Evolutionary conservation across 176 grass and related monocot genomes (phyloP).

Genomic region (Cymbopogon citratus): DNA sequence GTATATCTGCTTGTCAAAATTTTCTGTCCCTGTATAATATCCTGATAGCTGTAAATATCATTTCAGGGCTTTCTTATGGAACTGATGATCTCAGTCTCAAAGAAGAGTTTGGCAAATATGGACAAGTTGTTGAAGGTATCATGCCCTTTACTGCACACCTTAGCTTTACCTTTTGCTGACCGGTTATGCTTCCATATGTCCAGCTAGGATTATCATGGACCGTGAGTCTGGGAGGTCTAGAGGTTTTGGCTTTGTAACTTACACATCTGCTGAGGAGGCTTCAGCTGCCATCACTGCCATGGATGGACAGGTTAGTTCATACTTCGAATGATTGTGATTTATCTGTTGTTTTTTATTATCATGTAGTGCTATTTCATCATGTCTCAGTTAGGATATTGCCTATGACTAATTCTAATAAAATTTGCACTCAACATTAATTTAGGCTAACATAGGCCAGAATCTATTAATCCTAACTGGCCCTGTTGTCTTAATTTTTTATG

Average conservation of each 20-base stretch:
- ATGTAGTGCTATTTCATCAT: neutral
- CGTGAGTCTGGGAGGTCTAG: constrained; percentile 83
- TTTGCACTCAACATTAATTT: neutral
- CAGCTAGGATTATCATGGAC: constrained; percentile 84
- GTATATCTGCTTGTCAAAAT: neutral
- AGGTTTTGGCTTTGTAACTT: constrained; percentile 96
- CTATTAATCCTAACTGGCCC: neutral
- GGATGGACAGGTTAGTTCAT: constrained; percentile 65
- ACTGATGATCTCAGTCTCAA: constrained; percentile 58
- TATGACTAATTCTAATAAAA: neutral
- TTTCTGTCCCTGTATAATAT: neutral
- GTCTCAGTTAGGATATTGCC: neutral
- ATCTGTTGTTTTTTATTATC: neutral
- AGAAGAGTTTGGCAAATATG: constrained; percentile 63
- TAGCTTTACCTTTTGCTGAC: neutral
- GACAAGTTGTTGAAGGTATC: constrained; percentile 73
- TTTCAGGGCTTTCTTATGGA: constrained; percentile 66
- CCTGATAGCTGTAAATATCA: neutral
- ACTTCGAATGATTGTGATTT: neutral
- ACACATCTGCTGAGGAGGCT: constrained; percentile 67
- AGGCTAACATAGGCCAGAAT: neutral
- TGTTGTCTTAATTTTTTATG: neutral
- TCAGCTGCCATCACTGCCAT: constrained; percentile 70
- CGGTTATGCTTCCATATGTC: neutral
- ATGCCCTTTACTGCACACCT: neutral